Evolutionary conservation across 2,329 filamentous ascomycete genomes (phyloP).

Genomic region (Fusarium humuli): DNA sequence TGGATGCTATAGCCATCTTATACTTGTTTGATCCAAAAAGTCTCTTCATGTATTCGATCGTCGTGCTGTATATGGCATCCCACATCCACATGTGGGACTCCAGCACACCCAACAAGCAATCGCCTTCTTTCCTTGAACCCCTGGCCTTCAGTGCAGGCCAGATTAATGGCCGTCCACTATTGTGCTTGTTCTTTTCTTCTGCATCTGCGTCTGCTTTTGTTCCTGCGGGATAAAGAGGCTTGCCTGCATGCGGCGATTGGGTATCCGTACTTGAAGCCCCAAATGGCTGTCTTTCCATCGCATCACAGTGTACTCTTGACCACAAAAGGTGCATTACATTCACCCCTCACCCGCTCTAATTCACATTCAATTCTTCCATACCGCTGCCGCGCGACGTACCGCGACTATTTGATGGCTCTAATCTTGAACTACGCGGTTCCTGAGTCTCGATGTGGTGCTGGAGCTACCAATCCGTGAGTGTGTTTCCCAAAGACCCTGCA

Average conservation of each 20-base stretch:
- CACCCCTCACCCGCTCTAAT: slow-evolving; percentile 26
- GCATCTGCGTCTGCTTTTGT: slow-evolving; percentile 32
- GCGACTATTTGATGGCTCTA: slow-evolving; percentile 30
- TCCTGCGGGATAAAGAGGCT: slow-evolving; percentile 54
- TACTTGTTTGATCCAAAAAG: slow-evolving; percentile 48
- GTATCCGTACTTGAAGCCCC: slow-evolving; percentile 55
- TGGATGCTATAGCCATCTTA: slow-evolving; percentile 55
- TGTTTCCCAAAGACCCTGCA: slow-evolving; percentile 45
- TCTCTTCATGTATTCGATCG: slow-evolving; percentile 27
- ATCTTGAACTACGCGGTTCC: slow-evolving; percentile 39
- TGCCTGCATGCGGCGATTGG: slow-evolving; percentile 53
- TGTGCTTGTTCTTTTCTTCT: slow-evolving; percentile 41
- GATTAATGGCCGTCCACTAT: slow-evolving; percentile 39
- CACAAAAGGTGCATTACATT: slow-evolving; percentile 13
- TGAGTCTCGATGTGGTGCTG: slow-evolving; percentile 40
- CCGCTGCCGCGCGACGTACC: slow-evolving; percentile 43
- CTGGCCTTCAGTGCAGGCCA: slow-evolving; percentile 31
- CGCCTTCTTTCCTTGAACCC: slow-evolving; percentile 32
- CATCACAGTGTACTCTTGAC: slow-evolving; percentile 36
- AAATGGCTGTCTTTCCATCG: slow-evolving; percentile 46
- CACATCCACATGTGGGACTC: slow-evolving; percentile 49
- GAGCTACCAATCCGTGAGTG: slow-evolving; percentile 27
- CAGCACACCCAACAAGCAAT: slow-evolving; percentile 48
- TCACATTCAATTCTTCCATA: slow-evolving; percentile 18
- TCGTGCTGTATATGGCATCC: slow-evolving; percentile 45